These are phyloP conservation scores for Delitschia confertaspora DNA, from an alignment of 495 filamentous ascomycete species.

Conservation along the genomic window DNA sequence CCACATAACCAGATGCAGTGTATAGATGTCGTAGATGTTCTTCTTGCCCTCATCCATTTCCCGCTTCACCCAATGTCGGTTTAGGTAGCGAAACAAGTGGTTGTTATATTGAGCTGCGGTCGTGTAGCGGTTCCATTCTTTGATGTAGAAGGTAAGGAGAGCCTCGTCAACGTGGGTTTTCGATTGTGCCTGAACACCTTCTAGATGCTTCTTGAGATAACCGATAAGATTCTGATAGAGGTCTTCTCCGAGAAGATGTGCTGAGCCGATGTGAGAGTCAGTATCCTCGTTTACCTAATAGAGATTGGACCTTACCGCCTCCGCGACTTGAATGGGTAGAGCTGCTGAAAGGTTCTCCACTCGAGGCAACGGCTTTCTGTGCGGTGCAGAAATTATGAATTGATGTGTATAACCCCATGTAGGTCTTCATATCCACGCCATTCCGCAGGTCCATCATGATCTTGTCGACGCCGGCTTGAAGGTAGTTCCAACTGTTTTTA, in stretches of 20 bases:
- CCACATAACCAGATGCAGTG: slow-evolving; percentile 91
- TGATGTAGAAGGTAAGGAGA: slow-evolving; percentile 87
- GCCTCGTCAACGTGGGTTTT: slow-evolving; percentile 79
- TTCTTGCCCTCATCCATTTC: slow-evolving; percentile 99
- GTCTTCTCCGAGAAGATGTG: slow-evolving; percentile 91
- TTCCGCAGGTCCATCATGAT: slow-evolving; percentile 89
- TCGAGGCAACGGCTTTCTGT: slow-evolving; percentile 75
- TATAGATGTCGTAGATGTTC: slow-evolving; percentile 96
- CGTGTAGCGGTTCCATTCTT: slow-evolving; percentile 93
- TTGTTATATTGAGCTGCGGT: slow-evolving; percentile 93
- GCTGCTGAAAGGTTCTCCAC: too few species aligned
- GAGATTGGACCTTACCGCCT: slow-evolving; percentile 45
- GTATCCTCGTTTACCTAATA: too few species aligned
- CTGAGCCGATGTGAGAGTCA: slow-evolving; percentile 37
- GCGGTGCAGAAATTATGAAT: slow-evolving; percentile 99
- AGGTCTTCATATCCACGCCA: slow-evolving; percentile 86
- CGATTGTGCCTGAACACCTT: slow-evolving; percentile 55
- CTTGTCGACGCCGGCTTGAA: slow-evolving; percentile 76
- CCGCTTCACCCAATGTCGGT: slow-evolving; percentile 96
- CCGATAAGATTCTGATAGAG: slow-evolving; percentile 82
- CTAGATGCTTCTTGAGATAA: slow-evolving; percentile 72
- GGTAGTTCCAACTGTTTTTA: slow-evolving; percentile 65
- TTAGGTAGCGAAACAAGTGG: slow-evolving; percentile 94
- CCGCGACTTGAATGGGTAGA: slow-evolving; percentile 53
- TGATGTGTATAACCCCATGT: slow-evolving; percentile 96